These are phyloP conservation scores for Leccinum boreale DNA, from an alignment of 768 basidiomycete species.

Conservation along the genomic window DNA sequence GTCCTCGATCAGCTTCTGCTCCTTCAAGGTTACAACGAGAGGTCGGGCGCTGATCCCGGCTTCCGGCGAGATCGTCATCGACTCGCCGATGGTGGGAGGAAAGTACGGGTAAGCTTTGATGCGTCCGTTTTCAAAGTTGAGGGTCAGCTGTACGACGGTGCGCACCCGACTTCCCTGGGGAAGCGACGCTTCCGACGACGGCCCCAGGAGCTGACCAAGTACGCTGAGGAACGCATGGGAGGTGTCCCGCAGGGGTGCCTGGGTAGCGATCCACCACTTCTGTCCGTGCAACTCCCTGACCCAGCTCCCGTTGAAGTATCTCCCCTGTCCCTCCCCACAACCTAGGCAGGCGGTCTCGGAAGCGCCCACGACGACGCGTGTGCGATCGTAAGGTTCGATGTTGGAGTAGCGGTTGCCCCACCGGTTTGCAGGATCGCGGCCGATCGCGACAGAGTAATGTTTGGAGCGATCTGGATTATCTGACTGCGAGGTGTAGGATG, in stretches of 20 bases:
- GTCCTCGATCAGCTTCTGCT: conserved; percentile 43
- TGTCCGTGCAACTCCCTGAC: conserved; percentile 69
- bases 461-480: conserved; percentile 23
- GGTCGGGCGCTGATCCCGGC: conserved; percentile 37
- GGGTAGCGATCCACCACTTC: conserved; percentile 83
- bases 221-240: conserved; percentile 75
- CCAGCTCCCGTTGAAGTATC: conserved; percentile 86
- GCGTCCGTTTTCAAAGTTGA: conserved; percentile 62
- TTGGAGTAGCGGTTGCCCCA: conserved; percentile 67
- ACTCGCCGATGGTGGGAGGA: conserved; percentile 54
- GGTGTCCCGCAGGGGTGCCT: conserved; percentile 72
- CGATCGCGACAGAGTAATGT: conserved; percentile 59
- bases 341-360: conserved; percentile 14
- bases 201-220: conserved; percentile 47
- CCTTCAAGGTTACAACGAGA: conserved; percentile 57
- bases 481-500: conserved; percentile 6
- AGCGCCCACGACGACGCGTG: conserved; percentile 55
- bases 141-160: conserved; percentile 82
- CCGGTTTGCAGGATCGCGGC: conserved; percentile 41
- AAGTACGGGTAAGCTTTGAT: conserved; percentile 81
- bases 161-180: conserved; percentile 47
- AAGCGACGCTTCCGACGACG: conserved; percentile 29
- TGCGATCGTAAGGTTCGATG: conserved; percentile 79
- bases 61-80: conserved; percentile 45
- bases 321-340: conserved; percentile 31